Percentiles rank a stretch among this genome's conserved stretches.
Conservation (phyloP, 192 early-diverging fungal species). For the Podila clonocystis region DNA sequence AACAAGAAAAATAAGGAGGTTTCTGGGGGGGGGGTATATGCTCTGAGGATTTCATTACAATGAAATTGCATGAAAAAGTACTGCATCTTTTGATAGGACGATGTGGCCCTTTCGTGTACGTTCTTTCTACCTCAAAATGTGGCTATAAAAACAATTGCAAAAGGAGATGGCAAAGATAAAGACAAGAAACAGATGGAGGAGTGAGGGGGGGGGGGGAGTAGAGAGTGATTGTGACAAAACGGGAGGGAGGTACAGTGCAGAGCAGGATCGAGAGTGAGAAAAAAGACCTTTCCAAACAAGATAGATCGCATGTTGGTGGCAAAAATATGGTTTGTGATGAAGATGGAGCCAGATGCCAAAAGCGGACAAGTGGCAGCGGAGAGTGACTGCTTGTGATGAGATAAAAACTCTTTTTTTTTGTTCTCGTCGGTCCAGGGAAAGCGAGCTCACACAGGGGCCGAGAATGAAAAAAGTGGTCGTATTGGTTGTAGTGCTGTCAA, state of each 20-base stretch:
- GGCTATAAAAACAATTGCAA: not conserved
- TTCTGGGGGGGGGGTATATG: too few relatives aligned
- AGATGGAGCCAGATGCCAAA: not conserved
- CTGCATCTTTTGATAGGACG: not conserved
- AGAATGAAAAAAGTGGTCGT: too few relatives aligned
- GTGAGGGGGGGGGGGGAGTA: not conserved
- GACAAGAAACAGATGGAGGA: not conserved
- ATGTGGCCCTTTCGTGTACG: slow-evolving; percentile 7
- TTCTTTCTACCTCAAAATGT: slow-evolving; percentile 3
- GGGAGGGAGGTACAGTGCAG: not conserved
- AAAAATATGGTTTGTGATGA: too few relatives aligned
- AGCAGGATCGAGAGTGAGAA: too few relatives aligned
- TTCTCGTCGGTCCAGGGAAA: too few relatives aligned
- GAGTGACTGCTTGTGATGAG: slow-evolving; percentile 3
- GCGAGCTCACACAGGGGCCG: too few relatives aligned
- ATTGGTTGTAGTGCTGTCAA: not conserved
- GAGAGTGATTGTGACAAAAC: not conserved
- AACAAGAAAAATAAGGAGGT: too few relatives aligned
- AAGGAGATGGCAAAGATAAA: not conserved
- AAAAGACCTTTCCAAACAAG: too few relatives aligned
- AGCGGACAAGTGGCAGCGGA: not conserved
- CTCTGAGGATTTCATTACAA: too few relatives aligned
- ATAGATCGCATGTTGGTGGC: too few relatives aligned
- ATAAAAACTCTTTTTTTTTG: slow-evolving; percentile 2
- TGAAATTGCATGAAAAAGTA: too few relatives aligned